Evolutionary conservation across 768 basidiomycete species (phyloP), one percentile per base, ranked within the genome.

Genomic region (Galerina sulciceps): DNA sequence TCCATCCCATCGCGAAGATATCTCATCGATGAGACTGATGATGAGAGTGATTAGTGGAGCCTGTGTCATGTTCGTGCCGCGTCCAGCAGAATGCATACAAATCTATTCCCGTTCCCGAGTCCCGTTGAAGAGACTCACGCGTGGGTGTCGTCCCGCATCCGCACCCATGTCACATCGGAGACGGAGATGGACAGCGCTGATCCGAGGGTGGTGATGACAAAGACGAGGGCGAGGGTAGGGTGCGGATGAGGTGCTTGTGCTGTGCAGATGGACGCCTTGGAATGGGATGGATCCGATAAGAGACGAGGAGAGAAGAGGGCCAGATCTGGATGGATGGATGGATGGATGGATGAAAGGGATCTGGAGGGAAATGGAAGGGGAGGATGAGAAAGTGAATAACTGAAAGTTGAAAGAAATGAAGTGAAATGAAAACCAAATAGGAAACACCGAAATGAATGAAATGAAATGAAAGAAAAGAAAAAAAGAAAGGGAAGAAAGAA

Each of bases 401-500:
- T 46, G 46, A 48, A 34, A 6, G 40, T 34, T 31, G 38, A 18
- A 55, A 54, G 54, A 58, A 36, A 60, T 53, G 22, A 58, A 36
- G 58, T 53, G 22, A 53, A 53, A 61, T 59, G 37, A 47, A 44
- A 47, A 35, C 26, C 4, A 10, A 43, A 43, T 4, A 42, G 35
- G 43, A 53, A 15, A 6, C 40, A 41, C 26, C 26, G 26, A 53
- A 18, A 47, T 13, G 35, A 42, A 3, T 23, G 22, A 48, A n/a
- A n/a, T n/a, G n/a, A n/a, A n/a, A 50, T 20, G 43, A 18, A 54
- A 57, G 57, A 59, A 34, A 59, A 50, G 20, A 53, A 57, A 59
- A 61, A 35, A 53, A 41, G 45, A 45, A 40, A 26, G 2, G 38
- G 23, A 37, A 46, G 9, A 17, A 43, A 40, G 36, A 58, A 60